A percentile compares a stretch with the other conserved stretches of the same genome.
Evolutionary conservation across 495 filamentous ascomycete genomes (phyloP).

Genomic region (Collariella sp.): DNA sequence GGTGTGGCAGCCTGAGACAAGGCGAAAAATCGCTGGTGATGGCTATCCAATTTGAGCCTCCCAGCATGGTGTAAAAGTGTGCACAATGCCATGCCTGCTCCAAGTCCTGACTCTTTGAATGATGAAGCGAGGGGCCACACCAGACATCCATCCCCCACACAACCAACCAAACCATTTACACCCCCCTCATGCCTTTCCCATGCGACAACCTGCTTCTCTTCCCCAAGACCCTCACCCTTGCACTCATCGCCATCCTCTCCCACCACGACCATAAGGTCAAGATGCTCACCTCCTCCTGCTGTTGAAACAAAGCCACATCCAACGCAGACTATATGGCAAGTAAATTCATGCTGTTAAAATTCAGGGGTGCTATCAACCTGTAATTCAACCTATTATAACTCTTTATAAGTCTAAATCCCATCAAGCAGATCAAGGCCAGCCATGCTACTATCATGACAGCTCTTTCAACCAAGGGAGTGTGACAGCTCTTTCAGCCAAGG

Average conservation of each 20-base stretch:
- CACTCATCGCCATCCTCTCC: constrained; percentile 34
- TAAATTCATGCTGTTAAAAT: constrained; percentile 16
- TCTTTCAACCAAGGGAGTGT: background rate
- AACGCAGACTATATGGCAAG: no score
- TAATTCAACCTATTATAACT: no score
- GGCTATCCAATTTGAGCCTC: no score
- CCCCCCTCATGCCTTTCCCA: background rate
- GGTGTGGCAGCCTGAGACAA: background rate
- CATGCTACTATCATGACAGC: background rate
- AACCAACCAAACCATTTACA: background rate
- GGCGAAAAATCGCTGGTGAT: background rate
- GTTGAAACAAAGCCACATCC: constrained; percentile 27
- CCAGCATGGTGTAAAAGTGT: no score
- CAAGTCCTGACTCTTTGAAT: no score
- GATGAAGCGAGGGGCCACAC: no score
- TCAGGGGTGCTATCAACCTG: background rate
- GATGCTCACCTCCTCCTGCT: constrained; percentile 40
- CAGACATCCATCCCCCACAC: background rate
- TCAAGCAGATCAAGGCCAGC: background rate
- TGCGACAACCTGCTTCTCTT: background rate
- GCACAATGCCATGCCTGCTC: no score
- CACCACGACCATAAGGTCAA: constrained; percentile 41
- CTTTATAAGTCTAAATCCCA: no score
- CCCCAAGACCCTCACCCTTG: constrained; percentile 3
- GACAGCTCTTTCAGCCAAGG: background rate